Base-by-base conservation (phyloP, 106 monocot genomes). In the Ottelia alismoides region DNA sequence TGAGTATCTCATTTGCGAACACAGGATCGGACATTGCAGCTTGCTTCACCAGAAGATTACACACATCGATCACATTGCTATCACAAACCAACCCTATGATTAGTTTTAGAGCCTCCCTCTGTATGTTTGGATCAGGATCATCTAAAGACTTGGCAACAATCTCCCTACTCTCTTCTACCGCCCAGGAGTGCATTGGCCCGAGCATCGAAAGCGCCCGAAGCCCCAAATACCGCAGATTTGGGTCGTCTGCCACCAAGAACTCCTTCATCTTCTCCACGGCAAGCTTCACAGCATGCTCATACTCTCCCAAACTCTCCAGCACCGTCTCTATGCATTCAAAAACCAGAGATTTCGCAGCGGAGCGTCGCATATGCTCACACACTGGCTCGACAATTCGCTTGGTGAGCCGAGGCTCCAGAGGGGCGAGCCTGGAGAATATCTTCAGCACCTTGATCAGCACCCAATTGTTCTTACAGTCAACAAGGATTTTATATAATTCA, bases 1-100 rank as follows among this genome's bases (percentile, higher is more conserved):
- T 74, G 3, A 96, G 69, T 45, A 89, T 82, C 59, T 82, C 96
- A 31, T 89, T 88, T 5, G 69, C 61, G 61, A 96, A 96, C 45
- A 72, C 72, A 3, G 84, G 84, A 56, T 96, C 82, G 0, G 85
- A 82, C 45, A 68, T 88, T 18, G 59, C 9, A 2, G 89, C 85
- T 48, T 85, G 66, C 5, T 63, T 45, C 22, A 82, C 65, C 35
- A 96, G 59, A 57, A 89, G 58, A 5, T 48, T 43, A 0, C 75
- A 76, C 25, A 84, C 80, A 17, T 88, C 84, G 11, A 82, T 49
- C 22, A 77, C 63, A 21, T 85, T 96, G 40, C 43, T 67, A 30
- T 82, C 85, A 17, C 60, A 49, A 4, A 89, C 63, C 76, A 85
- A 74, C 45, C 65, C 57, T 74, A 82, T 82, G 20, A 96, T 50